A percentile compares a stretch with the other conserved stretches of the same genome.
phyloP scores from a whole-genome alignment of 805 yeast species.

The Grigorovia humatica region DNA sequence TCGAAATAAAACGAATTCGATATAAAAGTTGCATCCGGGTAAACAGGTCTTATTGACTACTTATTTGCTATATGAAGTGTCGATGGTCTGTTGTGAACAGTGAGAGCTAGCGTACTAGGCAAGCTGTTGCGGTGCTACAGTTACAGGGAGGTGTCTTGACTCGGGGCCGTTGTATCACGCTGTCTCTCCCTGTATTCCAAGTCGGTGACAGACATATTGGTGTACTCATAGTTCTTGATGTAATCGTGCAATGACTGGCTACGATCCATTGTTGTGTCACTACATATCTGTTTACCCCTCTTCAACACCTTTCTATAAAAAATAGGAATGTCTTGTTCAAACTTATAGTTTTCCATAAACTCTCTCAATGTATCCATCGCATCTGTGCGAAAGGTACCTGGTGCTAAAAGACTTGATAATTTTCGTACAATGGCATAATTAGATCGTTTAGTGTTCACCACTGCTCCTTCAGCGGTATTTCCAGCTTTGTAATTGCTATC shows the following conservation, averaged over 20 bases:
- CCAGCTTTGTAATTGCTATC: neutral
- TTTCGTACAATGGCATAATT: constrained; percentile 1
- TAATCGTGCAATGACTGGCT: neutral
- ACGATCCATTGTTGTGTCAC: constrained; percentile 4
- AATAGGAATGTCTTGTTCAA: constrained; percentile 13
- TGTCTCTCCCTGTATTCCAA: neutral
- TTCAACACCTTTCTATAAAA: constrained; percentile 19
- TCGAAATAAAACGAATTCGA: no score
- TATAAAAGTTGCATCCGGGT: no score
- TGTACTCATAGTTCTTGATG: neutral
- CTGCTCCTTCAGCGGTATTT: neutral
- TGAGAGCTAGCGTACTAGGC: no score
- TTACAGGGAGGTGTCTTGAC: no score
- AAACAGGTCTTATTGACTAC: no score
- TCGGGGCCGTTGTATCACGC: no score
- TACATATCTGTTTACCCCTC: constrained; percentile 17
- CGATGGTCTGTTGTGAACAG: no score
- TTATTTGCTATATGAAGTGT: no score
- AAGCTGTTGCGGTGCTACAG: no score
- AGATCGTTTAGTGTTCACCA: neutral
- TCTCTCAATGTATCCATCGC: constrained; percentile 18
- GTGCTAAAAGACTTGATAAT: constrained; percentile 19
- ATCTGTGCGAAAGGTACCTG: constrained; percentile 14
- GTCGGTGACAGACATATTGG: neutral
- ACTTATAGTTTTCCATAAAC: constrained; percentile 19